Conservation (phyloP, 2,329 filamentous ascomycete species). For the Neonectria sp. region DNA sequence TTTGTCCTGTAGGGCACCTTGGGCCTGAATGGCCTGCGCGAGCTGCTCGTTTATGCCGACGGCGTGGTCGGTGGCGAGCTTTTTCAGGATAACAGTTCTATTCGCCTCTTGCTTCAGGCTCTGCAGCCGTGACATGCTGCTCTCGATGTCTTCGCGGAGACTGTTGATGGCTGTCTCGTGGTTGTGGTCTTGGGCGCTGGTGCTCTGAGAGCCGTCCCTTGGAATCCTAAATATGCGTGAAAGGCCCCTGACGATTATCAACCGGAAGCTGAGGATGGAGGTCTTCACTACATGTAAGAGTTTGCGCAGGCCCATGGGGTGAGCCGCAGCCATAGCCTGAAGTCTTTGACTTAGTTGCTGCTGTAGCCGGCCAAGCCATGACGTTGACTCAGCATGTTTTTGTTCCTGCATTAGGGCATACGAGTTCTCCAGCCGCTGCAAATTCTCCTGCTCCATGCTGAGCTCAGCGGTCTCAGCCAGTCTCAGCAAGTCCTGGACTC, state of each 20-base stretch:
- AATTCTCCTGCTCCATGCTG: constrained; percentile 9
- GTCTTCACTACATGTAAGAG: constrained; percentile 1
- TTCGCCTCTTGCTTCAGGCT: constrained; percentile 7
- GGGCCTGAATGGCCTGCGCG: not conserved
- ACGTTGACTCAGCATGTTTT: constrained; percentile 2
- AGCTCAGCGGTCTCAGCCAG: not conserved
- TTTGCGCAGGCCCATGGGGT: not conserved
- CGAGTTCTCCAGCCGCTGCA: constrained; percentile 7
- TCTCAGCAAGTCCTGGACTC: constrained; percentile 4
- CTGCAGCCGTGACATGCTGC: not conserved
- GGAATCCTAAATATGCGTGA: not conserved
- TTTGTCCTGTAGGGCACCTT: constrained; percentile 8
- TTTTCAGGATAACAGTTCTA: not conserved
- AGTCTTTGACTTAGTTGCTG: constrained; percentile 15
- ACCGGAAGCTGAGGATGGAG: constrained; percentile 8
- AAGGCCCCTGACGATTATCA: constrained; percentile 2
- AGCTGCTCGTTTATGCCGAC: constrained; percentile 8
- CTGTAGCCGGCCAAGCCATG: constrained; percentile 23
- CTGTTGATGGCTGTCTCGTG: constrained; percentile 11
- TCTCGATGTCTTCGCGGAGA: constrained; percentile 23
- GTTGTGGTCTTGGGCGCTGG: not conserved
- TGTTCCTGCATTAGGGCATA: constrained; percentile 11
- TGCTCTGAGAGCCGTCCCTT: not conserved
- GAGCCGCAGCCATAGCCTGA: not conserved
- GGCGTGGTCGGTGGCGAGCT: not conserved